These are phyloP conservation scores for Nematocida sp. DNA, from an alignment of 371 early-diverging fungal genomes.

Conservation along the genomic window DNA sequence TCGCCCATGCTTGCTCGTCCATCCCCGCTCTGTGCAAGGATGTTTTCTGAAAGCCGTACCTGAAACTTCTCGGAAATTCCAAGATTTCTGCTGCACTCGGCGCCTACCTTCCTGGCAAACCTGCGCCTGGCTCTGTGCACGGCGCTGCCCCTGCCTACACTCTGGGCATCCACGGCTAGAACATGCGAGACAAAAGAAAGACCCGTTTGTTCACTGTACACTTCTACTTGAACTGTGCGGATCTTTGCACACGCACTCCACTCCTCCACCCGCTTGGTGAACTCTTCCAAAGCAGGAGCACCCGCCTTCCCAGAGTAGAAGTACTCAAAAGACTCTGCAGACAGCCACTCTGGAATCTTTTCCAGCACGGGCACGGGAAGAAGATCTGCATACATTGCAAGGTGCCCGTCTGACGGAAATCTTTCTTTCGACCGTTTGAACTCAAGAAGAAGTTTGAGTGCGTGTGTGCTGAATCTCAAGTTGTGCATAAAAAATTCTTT, in stretches of 20 bases:
- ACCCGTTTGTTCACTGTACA: neutral
- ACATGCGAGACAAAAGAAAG: neutral
- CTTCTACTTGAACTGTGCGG: neutral
- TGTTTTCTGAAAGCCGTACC: constrained; percentile 11
- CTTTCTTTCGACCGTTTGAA: constrained; percentile 26
- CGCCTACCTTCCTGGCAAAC: neutral
- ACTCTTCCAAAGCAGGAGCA: neutral
- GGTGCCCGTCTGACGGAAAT: neutral
- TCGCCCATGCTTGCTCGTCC: neutral
- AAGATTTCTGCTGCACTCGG: neutral
- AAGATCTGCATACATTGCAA: constrained; percentile 21
- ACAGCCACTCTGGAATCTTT: neutral
- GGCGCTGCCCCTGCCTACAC: neutral
- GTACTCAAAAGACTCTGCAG: constrained; percentile 30
- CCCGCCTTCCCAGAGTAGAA: constrained; percentile 14
- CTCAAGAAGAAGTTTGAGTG: constrained; percentile 16
- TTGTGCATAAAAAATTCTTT: constrained; percentile 49
- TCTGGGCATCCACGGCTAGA: constrained; percentile 4
- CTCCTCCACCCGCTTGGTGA: neutral
- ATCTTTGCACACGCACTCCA: neutral
- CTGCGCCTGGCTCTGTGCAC: neutral
- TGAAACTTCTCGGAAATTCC: neutral
- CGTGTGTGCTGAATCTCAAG: constrained; percentile 14
- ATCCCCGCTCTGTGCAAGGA: neutral
- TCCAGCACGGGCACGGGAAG: neutral